Base-by-base conservation (phyloP, 2,329 filamentous ascomycete species). In the Blastomyces parvus region DNA sequence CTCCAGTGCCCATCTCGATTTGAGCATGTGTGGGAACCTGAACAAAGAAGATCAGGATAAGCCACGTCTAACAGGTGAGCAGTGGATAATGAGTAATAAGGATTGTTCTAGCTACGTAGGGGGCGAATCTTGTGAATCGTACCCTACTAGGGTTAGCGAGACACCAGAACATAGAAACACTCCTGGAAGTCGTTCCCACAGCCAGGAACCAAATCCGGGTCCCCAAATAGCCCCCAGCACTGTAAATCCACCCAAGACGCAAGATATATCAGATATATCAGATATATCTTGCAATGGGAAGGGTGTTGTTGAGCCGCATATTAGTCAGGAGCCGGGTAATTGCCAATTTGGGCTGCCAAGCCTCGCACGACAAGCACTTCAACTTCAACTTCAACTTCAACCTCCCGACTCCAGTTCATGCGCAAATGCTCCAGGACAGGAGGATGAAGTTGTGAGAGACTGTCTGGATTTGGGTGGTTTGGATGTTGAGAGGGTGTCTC, bases 291-390 rank as follows among this genome's bases (percentile, higher is more conserved):
- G 9, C 55, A 42, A 27, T 58, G 36, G 36, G 2, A 14, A 40
- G 19, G 38, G 22, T n/a, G 38, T 8, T 19, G 60, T 59, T 50
- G 46, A 53, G 55, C 59, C 33, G 59, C 27, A 46, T n/a, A 33
- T 60, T 61, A 50, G 50, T 59, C 57, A 59, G 25, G 33, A 19
- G 38, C 61, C n/a, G 46, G 59, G 44, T 42, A 59, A 61, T 30
- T 19, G 27, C 48, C 52, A 14, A 9, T 22, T 36, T 30, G 59
- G 55, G 48, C 50, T 64, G 59, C 60, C 60, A 59, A 64, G 57
- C 52, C 42, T 64, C 13, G 62, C 63, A 52, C 57, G 33, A 52
- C 55, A 64, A 57, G 60, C 64, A 48, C 60, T 64, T 62, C 38
- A 50, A 59, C 64, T 60, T 53, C 62, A 60, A 59, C 64, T 60